Percentiles rank a stretch among this genome's conserved stretches.
These are phyloP conservation scores for Nicotiana otophora DNA, from an alignment of 257 asterid species.

Conservation along the genomic window DNA sequence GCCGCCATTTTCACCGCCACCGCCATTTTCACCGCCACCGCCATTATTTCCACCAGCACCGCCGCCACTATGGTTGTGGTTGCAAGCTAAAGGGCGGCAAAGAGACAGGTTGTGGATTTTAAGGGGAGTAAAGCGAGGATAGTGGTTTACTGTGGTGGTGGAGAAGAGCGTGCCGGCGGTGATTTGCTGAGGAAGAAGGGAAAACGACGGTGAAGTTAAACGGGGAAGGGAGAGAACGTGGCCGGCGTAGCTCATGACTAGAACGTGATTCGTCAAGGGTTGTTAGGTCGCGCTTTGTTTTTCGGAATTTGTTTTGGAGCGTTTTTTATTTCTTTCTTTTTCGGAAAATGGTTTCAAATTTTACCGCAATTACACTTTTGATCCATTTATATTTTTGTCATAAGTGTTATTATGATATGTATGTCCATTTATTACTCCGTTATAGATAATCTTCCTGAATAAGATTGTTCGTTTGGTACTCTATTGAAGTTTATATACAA, in stretches of 20 bases:
- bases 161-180: constrained; percentile 6
- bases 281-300: neutral
- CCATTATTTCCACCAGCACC: constrained; percentile 20
- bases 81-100: constrained; percentile 1
- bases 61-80: neutral
- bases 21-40: constrained; percentile 22
- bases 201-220: constrained; percentile 16
- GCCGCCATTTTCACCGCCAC: constrained; percentile 31
- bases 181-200: constrained; percentile 17
- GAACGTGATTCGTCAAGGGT: neutral
- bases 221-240: constrained; percentile 14
- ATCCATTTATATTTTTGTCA: too few species aligned
- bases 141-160: neutral
- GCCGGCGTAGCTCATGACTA: constrained; percentile 51
- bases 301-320: neutral
- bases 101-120: constrained; percentile 26
- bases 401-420: too few species aligned
- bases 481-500: too few species aligned
- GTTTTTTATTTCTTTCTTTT: too few species aligned
- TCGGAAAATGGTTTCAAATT: too few species aligned
- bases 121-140: constrained; percentile 15
- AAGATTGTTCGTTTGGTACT: too few species aligned
- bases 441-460: too few species aligned
- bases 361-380: too few species aligned
- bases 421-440: too few species aligned